Conservation (phyloP, 139 green algal species). For the Chlorella vulgaris region DNA sequence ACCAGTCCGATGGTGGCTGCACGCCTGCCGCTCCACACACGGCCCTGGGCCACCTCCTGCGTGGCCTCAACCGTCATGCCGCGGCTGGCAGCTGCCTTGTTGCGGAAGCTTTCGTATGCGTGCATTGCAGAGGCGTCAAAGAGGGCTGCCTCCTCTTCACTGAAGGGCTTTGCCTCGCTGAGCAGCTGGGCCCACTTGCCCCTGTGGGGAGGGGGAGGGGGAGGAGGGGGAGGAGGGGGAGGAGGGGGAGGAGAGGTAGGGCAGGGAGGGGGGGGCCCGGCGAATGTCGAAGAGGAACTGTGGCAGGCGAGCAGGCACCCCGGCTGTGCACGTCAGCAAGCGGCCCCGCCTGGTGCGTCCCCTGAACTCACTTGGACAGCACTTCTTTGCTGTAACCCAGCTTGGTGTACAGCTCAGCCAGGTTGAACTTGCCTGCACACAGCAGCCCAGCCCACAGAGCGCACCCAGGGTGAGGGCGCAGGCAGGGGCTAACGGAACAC, state of each 20-base stretch:
- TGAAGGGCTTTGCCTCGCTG: slow-evolving; percentile 70
- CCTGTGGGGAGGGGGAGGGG: not conserved
- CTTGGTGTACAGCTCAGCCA: slow-evolving; percentile 84
- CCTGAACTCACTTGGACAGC: slow-evolving; percentile 59
- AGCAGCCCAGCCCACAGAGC: not conserved
- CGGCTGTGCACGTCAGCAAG: no score
- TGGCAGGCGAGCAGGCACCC: no score
- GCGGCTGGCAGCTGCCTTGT: slow-evolving; percentile 67
- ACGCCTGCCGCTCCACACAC: slow-evolving; percentile 85
- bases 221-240: not conserved
- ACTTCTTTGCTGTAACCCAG: slow-evolving; percentile 82
- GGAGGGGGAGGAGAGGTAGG: not conserved
- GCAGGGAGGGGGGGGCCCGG: not conserved
- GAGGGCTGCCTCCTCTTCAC: slow-evolving; percentile 74
- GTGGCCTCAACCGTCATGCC: slow-evolving; percentile 67
- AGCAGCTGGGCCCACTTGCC: slow-evolving; percentile 74
- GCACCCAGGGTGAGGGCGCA: not conserved
- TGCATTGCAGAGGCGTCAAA: slow-evolving; percentile 77
- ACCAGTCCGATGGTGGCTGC: slow-evolving; percentile 79
- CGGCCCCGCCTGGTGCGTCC: no score
- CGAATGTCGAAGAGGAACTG: no score
- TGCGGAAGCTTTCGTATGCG: slow-evolving; percentile 87
- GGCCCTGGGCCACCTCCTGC: slow-evolving; percentile 74
- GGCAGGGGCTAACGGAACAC: no score
- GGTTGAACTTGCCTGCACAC: slow-evolving; percentile 85